These are phyloP conservation scores for Pittosporum tobira DNA, from an alignment of 129 eudicot species.

Conservation along the genomic window DNA sequence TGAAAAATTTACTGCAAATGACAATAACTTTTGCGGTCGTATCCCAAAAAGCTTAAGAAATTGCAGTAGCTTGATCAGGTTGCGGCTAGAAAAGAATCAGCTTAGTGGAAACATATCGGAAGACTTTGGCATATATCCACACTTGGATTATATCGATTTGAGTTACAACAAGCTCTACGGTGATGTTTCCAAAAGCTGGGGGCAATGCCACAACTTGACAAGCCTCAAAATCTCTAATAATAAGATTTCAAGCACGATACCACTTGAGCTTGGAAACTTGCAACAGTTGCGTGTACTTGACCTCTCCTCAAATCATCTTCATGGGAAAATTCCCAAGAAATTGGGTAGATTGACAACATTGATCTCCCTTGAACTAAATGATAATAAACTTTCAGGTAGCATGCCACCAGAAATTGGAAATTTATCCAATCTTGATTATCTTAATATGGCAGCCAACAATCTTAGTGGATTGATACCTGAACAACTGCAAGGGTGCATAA, in stretches of 20 bases:
- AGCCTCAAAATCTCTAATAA: constrained; percentile 3
- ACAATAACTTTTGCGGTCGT: too few species aligned
- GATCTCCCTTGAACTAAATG: not conserved
- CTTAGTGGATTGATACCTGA: not conserved
- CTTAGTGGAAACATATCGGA: too few species aligned
- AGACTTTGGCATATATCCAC: constrained; percentile 4
- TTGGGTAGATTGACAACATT: not conserved
- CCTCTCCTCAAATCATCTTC: not conserved
- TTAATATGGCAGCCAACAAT: not conserved
- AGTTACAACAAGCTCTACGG: not conserved
- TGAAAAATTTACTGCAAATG: too few species aligned
- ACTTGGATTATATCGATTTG: constrained; percentile 6
- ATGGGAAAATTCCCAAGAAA: not conserved
- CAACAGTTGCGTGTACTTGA: not conserved
- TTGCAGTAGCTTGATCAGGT: too few species aligned
- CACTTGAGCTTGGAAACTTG: constrained; percentile 5
- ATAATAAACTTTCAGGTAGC: not conserved
- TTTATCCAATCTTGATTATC: not conserved
- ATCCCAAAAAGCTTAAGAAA: too few species aligned
- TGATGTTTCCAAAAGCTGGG: not conserved
- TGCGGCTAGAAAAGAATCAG: too few species aligned
- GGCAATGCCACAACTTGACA: constrained; percentile 1
- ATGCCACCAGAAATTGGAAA: not conserved
- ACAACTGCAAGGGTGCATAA: not conserved
- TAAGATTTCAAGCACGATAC: not conserved